Evolutionary conservation across 2,329 filamentous ascomycete species (phyloP).

Genomic region (Verticillium isaacii): DNA sequence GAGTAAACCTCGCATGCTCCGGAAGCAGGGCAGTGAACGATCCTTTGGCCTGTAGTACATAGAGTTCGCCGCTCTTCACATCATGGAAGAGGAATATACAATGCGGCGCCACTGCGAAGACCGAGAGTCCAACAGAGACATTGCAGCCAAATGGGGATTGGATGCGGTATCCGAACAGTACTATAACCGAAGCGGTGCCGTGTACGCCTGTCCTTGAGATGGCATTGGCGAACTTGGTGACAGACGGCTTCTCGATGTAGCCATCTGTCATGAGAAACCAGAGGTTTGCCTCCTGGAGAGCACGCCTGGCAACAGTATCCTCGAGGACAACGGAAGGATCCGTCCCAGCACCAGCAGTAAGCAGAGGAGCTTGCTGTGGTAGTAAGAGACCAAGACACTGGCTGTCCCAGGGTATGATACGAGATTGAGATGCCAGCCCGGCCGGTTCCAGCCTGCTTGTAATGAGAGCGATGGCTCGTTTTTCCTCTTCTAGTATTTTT

Average conservation of each 20-base stretch:
- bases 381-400: neutral
- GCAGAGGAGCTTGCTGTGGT: neutral
- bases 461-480: neutral
- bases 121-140: slow-evolving; percentile 16
- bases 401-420: neutral
- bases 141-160: slow-evolving; percentile 6
- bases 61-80: slow-evolving; percentile 3
- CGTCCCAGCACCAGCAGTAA: neutral
- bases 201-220: slow-evolving; percentile 12
- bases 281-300: slow-evolving; percentile 2
- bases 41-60: slow-evolving; percentile 15
- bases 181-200: slow-evolving; percentile 14
- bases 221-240: slow-evolving; percentile 9
- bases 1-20: slow-evolving; percentile 1
- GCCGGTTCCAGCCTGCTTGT: neutral
- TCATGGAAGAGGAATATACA: slow-evolving; percentile 15
- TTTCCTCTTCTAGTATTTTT: neutral
- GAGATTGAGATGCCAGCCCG: neutral
- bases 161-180: slow-evolving; percentile 11
- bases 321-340: neutral
- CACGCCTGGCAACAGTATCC: neutral
- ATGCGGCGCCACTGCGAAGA: slow-evolving; percentile 15
- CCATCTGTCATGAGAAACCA: slow-evolving; percentile 20
- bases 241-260: slow-evolving; percentile 3
- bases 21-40: slow-evolving; percentile 9